Percentiles rank a stretch among this genome's conserved stretches.
Evolutionary conservation across 257 asterid genomes (phyloP).

Genomic region (Linderniella brevidens): DNA sequence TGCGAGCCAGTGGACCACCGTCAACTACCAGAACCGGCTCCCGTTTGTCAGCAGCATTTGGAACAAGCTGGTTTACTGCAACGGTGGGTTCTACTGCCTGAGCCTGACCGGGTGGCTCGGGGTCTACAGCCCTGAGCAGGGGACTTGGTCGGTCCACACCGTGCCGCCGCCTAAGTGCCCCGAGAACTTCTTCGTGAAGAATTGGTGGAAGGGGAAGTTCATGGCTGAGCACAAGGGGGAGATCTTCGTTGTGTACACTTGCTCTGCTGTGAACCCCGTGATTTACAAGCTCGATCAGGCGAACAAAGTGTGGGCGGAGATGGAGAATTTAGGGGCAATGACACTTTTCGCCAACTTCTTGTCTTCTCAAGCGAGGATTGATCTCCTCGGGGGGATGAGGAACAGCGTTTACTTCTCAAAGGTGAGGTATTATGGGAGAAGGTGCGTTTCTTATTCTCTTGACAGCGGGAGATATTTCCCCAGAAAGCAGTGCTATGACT

Average conservation of each 20-base stretch:
- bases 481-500: slow-evolving; percentile 54
- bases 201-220: slow-evolving; percentile 87
- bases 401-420: slow-evolving; percentile 68
- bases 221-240: slow-evolving; percentile 83
- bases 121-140: slow-evolving; percentile 33
- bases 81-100: slow-evolving; percentile 61
- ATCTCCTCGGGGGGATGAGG: slow-evolving; percentile 70
- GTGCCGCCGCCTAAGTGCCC: slow-evolving; percentile 65
- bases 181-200: slow-evolving; percentile 42
- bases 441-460: slow-evolving; percentile 62
- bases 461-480: slow-evolving; percentile 56
- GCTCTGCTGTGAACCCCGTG: slow-evolving; percentile 56
- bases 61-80: slow-evolving; percentile 60
- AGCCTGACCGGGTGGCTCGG: slow-evolving; percentile 72
- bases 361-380: slow-evolving; percentile 59
- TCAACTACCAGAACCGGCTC: slow-evolving; percentile 37
- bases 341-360: slow-evolving; percentile 73
- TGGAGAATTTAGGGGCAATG: slow-evolving; percentile 44
- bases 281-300: slow-evolving; percentile 48
- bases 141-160: slow-evolving; percentile 49
- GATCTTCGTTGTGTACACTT: slow-evolving; percentile 56
- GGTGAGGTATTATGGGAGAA: slow-evolving; percentile 66
- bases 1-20: slow-evolving; percentile 45
- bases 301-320: slow-evolving; percentile 54
- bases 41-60: slow-evolving; percentile 73